Base-by-base conservation (phyloP, 1,284 basidiomycete genomes). In the Jaminaea rosea region DNA sequence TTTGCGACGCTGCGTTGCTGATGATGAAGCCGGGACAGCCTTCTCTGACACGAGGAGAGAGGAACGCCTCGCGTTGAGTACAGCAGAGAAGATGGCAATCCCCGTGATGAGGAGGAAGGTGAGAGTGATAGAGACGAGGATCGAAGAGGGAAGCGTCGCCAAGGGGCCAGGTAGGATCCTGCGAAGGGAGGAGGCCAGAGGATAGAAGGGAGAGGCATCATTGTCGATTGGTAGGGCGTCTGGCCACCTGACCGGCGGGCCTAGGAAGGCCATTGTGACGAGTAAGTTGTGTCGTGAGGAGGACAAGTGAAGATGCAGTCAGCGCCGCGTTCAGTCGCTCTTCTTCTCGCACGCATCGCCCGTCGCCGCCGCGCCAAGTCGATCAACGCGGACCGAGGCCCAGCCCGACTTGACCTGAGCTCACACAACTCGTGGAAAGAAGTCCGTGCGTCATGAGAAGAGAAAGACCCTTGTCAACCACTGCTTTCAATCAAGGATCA, bases 191-290 rank as follows among this genome's bases (percentile, higher is more conserved):
- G 23, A 37, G 29, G 17, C 58, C 51, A 32, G 54, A n/a, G n/a
- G n/a, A n/a, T n/a, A n/a, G n/a, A n/a, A n/a, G n/a, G n/a, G n/a
- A n/a, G n/a, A n/a, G n/a, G n/a, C n/a, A n/a, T n/a, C n/a, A 48
- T 49, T 60, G 48, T 11, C 55, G 49, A 46, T 56, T 3, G 55
- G 51, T 11, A 63, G 32, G 0, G 51, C 54, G 29, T 67, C 65
- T 0, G 61, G 60, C 65, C 65, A 67, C 21, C 62, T 49, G 10
- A 61, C 46, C 23, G 56, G 59, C 21, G 63, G 39, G 19, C 39
- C 47, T 31, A 54, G 47, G 50, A 55, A 55, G 17, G 53, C 53
- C 50, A 55, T 51, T 17, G 47, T 32, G 36, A n/a, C n/a, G n/a
- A n/a, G n/a, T n/a, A n/a, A n/a, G n/a, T n/a, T n/a, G n/a, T n/a